Percentiles rank a stretch among this genome's conserved stretches.
phyloP scores from a whole-genome alignment of 257 asterid genomes.

The Jacaranda copaia region DNA sequence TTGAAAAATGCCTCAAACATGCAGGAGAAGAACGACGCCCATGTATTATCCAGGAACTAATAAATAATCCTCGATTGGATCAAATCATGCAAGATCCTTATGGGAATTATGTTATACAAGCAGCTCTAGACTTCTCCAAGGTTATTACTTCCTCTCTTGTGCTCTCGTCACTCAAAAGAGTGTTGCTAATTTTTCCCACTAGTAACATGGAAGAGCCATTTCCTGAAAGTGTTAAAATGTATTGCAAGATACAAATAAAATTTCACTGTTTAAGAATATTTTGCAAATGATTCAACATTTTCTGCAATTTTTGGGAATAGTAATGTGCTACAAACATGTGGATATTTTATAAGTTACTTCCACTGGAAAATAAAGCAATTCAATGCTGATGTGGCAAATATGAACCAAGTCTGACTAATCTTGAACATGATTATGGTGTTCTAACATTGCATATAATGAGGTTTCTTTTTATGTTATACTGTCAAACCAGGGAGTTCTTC shows the following conservation, averaged over 20 bases:
- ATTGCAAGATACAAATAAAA: neutral
- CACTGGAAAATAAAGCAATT: too few relatives aligned
- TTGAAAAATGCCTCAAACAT: constrained; percentile 12
- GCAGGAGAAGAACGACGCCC: constrained; percentile 3
- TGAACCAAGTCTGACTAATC: too few relatives aligned
- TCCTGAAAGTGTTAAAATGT: neutral
- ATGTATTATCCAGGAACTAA: neutral
- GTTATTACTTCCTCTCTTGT: neutral
- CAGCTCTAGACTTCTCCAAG: constrained; percentile 13
- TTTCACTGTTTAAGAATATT: too few relatives aligned
- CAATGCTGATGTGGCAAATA: too few relatives aligned
- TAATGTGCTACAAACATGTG: too few relatives aligned
- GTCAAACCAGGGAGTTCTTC: neutral
- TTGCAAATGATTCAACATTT: too few relatives aligned
- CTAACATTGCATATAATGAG: neutral
- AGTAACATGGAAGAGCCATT: too few relatives aligned
- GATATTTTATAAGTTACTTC: too few relatives aligned
- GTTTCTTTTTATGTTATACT: neutral
- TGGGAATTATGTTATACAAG: constrained; percentile 3
- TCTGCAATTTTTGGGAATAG: too few relatives aligned
- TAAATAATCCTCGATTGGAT: constrained; percentile 11
- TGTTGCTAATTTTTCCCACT: too few relatives aligned
- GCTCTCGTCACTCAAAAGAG: too few relatives aligned
- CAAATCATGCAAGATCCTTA: constrained; percentile 9
- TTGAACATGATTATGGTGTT: neutral